Evolutionary conservation across 805 yeast species (phyloP).

Genomic region (Starmerella cellae): DNA sequence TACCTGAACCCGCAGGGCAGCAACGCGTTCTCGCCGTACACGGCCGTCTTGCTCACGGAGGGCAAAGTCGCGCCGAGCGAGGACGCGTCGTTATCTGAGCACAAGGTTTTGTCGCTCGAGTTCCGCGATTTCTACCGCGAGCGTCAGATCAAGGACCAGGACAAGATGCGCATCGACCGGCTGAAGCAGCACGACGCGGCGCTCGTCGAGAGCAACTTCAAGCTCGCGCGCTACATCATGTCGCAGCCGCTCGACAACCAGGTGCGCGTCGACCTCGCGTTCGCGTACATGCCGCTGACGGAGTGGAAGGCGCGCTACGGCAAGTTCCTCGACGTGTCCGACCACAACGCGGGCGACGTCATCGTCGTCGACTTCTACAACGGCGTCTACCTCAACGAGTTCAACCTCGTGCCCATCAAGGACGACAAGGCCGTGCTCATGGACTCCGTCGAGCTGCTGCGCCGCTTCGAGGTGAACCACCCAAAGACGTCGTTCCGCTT

Average conservation of each 20-base stretch:
- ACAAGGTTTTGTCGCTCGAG: constrained; percentile 7
- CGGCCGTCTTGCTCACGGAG: constrained; percentile 9
- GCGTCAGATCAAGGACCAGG: constrained; percentile 16
- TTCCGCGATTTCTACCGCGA: constrained; percentile 13
- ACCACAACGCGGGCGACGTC: constrained; percentile 14
- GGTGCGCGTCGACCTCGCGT: constrained; percentile 15
- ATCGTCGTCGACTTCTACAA: constrained; percentile 17
- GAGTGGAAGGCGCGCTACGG: constrained; percentile 12
- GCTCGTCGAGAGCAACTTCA: constrained; percentile 9
- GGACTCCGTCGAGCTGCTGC: constrained; percentile 9
- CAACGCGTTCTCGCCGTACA: constrained; percentile 10
- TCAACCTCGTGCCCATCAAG: constrained; percentile 10
- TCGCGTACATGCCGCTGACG: constrained; percentile 13
- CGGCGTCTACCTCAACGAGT: constrained; percentile 15
- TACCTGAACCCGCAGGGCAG: constrained; percentile 8
- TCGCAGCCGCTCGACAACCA: constrained; percentile 16
- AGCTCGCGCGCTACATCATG: constrained; percentile 14
- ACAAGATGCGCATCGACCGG: constrained; percentile 15
- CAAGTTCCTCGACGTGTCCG: constrained; percentile 5
- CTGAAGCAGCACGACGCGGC: constrained; percentile 15
- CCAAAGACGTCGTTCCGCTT: constrained; percentile 8
- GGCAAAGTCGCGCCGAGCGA: neutral
- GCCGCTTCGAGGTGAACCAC: constrained; percentile 5
- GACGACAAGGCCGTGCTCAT: constrained; percentile 8
- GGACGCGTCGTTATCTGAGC: constrained; percentile 1